These are phyloP conservation scores for Lachnellula suecica DNA, from an alignment of 2,329 filamentous ascomycete species.

Conservation along the genomic window DNA sequence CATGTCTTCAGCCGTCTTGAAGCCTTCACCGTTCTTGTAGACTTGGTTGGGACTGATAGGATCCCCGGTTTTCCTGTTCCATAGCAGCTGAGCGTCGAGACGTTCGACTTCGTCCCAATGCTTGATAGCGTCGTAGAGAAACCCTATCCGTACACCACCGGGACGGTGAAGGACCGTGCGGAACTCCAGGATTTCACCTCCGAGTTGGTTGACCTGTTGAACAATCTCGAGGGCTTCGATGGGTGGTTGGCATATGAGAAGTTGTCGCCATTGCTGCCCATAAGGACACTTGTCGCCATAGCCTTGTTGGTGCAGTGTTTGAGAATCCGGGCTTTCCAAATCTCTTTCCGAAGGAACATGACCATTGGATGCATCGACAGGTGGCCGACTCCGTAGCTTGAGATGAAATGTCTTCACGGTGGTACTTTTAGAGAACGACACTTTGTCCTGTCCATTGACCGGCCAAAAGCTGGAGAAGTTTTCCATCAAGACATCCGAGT, in stretches of 20 bases:
- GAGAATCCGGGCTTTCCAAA: conserved; percentile 4
- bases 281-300: background rate
- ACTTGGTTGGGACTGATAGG: background rate
- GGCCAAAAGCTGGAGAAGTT: conserved; percentile 7
- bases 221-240: conserved; percentile 13
- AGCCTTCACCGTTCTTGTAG: conserved; percentile 1
- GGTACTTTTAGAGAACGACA: background rate
- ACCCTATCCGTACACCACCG: conserved; percentile 9
- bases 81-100: background rate
- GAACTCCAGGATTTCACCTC: conserved; percentile 6
- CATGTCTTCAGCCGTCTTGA: conserved; percentile 7
- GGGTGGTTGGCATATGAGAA: conserved; percentile 12
- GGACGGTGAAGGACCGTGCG: conserved; percentile 2
- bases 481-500: conserved; percentile 9
- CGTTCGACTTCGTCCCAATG: conserved; percentile 10
- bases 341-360: conserved; percentile 5
- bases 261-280: conserved; percentile 12
- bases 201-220: conserved; percentile 6
- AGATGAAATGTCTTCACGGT: conserved; percentile 3
- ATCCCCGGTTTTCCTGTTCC: conserved; percentile 3
- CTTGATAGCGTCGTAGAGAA: conserved; percentile 11
- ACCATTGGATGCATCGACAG: conserved; percentile 7
- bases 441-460: background rate
- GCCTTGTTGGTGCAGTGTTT: background rate
- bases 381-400: conserved; percentile 2